Evolutionary conservation across 2,329 filamentous ascomycete species (phyloP), one percentile per base, ranked within the genome.

Genomic region (Aspergillus piperis): DNA sequence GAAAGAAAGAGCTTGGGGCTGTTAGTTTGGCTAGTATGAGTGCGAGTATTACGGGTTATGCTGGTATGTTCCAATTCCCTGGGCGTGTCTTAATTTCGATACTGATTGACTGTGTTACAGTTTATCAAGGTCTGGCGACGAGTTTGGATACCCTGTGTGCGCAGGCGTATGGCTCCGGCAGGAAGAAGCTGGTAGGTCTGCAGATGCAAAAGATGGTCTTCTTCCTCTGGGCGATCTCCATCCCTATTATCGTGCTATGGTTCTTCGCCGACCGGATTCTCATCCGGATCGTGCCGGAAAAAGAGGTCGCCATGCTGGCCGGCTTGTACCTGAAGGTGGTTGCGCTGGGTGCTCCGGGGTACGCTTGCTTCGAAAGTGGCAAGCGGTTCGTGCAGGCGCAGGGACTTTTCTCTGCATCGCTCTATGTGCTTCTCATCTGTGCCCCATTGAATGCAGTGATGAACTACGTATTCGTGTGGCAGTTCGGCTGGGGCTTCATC

Each of bases 351-450:
- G 86, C 90, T 10, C 91, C 91, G 0, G 90, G 88, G 2, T 92
- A 90, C 71, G 89, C 89, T 11, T 82, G 83, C 3, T 94, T 94
- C 68, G 91, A 95, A 73, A 84, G 84, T 66, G 88, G 87, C 71
- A 96, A 96, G 78, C 91, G 94, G 68, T 96, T 88, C 67, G 82
- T 96, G 1, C 92, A 96, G 75, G 92, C 92, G 0, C 92, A 96
- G 75, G 91, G 91, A 8, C 78, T 95, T n/a, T 95, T 96, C 76
- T 86, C 84, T 1, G 90, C 91, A 0, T 91, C 90, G 1, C 89
- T 93, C 1, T 96, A 93, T 71, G 91, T 92, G 8, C 84, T 96
- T 1, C 77, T 96, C 1, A 82, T 96, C 64, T 93, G 90, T 17
- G 92, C 92, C 0, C 92, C 92, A 0, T 77, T 96, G 25, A 96